Percentiles rank a stretch among this genome's conserved stretches.
Evolutionary conservation across 768 basidiomycete genomes (phyloP).

Genomic region (Guyanaporus albipodus): DNA sequence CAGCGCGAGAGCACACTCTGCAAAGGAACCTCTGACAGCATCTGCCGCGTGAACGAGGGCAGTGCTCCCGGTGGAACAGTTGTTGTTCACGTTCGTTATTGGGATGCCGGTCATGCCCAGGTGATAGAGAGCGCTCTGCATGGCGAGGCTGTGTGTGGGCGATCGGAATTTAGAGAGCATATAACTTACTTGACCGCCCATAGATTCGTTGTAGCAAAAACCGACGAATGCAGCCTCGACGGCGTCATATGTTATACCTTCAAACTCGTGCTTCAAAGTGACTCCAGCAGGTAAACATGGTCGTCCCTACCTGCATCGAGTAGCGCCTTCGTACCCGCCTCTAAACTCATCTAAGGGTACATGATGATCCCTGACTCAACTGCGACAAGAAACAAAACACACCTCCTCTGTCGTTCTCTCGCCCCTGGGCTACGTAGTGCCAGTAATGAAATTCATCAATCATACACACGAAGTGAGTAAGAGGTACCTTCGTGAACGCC

Average conservation of each 20-base stretch:
- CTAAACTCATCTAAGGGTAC: slow-evolving; percentile 27
- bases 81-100: slow-evolving; percentile 82
- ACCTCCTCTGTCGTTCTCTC: slow-evolving; percentile 64
- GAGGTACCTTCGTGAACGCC: slow-evolving; percentile 65
- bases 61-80: slow-evolving; percentile 75
- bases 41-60: slow-evolving; percentile 69
- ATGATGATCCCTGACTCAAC: background rate
- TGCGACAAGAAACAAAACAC: slow-evolving; percentile 3
- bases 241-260: slow-evolving; percentile 75
- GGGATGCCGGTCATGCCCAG: slow-evolving; percentile 80
- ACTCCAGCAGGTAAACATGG: too few species aligned
- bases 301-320: slow-evolving; percentile 78
- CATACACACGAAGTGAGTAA: background rate
- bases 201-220: slow-evolving; percentile 75
- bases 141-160: background rate
- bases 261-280: too few species aligned
- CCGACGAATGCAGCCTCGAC: slow-evolving; percentile 71
- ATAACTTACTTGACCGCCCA: slow-evolving; percentile 54
- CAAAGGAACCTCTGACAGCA: slow-evolving; percentile 61
- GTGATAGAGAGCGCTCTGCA: slow-evolving; percentile 67
- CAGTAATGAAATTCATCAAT: background rate
- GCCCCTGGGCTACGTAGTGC: slow-evolving; percentile 51
- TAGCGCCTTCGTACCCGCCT: slow-evolving; percentile 80
- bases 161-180: background rate
- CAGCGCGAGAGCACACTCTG: slow-evolving; percentile 71